Base-by-base conservation (phyloP, 148 eudicot genomes). In the Amaranthus cruentus region DNA sequence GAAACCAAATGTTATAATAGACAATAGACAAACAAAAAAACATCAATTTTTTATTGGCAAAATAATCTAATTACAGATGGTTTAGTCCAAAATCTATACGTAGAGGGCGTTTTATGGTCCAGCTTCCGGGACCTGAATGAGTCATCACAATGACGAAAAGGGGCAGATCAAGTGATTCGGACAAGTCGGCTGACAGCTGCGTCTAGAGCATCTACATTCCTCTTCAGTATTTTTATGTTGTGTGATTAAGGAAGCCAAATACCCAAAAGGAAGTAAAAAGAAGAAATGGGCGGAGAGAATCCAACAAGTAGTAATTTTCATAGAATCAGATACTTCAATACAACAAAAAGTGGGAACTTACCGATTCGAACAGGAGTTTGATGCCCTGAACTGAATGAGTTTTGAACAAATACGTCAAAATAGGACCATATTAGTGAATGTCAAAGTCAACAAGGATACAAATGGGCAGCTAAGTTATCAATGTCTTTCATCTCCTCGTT, bases 401-500 rank as follows among this genome's bases (percentile, higher is more conserved):
- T 49, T 43, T 28, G 18, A 15, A 64, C 44, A 53, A 10, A 73
- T 52, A 7, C 15, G 52, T 46, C 69, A 65, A 66, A 10, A 72
- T 10, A 63, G 4, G 43, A 10, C 52, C 8, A 21, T 44, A 18
- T 21, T 43, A 53, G 21, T 9, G 50, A 54, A 64, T 44, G 43
- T 28, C 47, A 55, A 13, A 10, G 50, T 68, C 48, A 63, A 47
- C 8, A 85, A 92, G 92, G 96, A 94, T 94, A 94, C 98, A 94
- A 57, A 66, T 89, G 88, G 66, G 83, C 52, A 38, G 96, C 97
- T 57, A 94, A 88, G 54, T 64, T 77, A 62, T 87, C 97, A 10
- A 87, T 66, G 72, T 88, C 96, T 81, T 91, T 91, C 96, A 94
- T 88, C 84, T 91, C 97, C 79, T 91, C 90, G 55, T 94, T 94